Base-by-base conservation (phyloP, 441 rosid species). In the Breynia disticha region DNA sequence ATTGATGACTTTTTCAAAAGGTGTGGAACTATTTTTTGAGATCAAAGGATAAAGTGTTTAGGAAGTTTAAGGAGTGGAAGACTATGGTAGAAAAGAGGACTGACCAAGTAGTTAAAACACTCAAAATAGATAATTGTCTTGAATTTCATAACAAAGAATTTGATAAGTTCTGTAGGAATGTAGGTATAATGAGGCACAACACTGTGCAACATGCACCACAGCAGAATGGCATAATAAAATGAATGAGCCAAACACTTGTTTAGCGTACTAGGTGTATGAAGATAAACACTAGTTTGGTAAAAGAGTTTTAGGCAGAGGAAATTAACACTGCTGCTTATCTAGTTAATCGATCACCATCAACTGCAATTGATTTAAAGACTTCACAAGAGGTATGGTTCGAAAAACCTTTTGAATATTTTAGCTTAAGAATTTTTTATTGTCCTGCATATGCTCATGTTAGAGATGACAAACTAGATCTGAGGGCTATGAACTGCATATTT, bases 151-250 rank as follows among this genome's bases (percentile, higher is more conserved):
- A 17, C 10, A 18, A 7, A 2, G 20, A 37, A 16, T 5, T 17
- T n/a, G 22, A 54, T 10, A n/a, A 54, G 57, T 54, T 54, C 15
- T 54, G 16, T n/a, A n/a, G n/a, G 9, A 41, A 16, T 15, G 46
- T 2, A 35, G 0, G 15, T n/a, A 37, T 54, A 37, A 14, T 35
- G 28, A 16, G 7, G 9, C 24, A 38, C 22, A 19, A n/a, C 16
- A 54, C 15, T 14, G 47, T 54, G 16, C 46, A 24, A 11, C 16
- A 37, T 12, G 38, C 57, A 15, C 57, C 21, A 54, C 45, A 35
- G 11, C 45, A 54, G 5, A 37, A 54, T 3, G 47, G 20, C 7
- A 4, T 54, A n/a, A 10, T 16, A 18, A 8, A 50, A 50, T 17
- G 53, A 15, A 50, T 10, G n/a, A 50, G 19, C n/a, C 8, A 1